phyloP scores from a whole-genome alignment of 257 asterid genomes.

The Linaria vulgaris region DNA sequence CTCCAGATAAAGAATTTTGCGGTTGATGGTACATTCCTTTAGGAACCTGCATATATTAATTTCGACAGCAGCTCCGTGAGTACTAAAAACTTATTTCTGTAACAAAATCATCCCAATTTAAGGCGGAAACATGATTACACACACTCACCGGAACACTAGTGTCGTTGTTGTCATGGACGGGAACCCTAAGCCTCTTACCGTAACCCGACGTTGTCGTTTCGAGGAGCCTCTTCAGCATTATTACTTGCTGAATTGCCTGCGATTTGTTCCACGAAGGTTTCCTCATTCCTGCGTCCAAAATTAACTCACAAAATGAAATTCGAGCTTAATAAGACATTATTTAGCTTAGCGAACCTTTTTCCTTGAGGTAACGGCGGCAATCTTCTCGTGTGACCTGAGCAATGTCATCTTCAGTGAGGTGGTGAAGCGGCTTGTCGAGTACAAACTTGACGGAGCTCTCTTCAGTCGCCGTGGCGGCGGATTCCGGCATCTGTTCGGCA shows the following conservation, averaged over 20 bases:
- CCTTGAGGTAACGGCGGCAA: conserved; percentile 96
- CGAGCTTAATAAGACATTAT: neutral
- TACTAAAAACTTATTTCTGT: too few relatives aligned
- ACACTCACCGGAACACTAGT: conserved; percentile 45
- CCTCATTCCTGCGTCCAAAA: conserved; percentile 71
- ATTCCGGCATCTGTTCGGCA: conserved; percentile 46
- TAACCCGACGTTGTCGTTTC: conserved; percentile 59
- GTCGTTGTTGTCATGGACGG: conserved; percentile 34
- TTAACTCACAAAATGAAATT: neutral
- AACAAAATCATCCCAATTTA: conserved; percentile 23
- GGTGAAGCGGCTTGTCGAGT: conserved; percentile 84
- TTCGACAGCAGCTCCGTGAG: too few relatives aligned
- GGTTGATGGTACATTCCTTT: conserved; percentile 44
- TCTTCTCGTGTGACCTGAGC: conserved; percentile 98
- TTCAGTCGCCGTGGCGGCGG: conserved; percentile 53
- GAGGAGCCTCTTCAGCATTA: conserved; percentile 78
- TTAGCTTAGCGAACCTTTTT: conserved; percentile 53
- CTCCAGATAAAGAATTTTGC: conserved; percentile 54
- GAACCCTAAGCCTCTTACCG: conserved; percentile 48
- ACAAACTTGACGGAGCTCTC: conserved; percentile 56
- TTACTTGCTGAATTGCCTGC: conserved; percentile 98
- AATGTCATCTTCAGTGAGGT: conserved; percentile 96
- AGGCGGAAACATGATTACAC: conserved; percentile 48
- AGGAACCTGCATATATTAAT: conserved; percentile 49
- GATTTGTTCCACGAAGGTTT: conserved; percentile 99